These are phyloP conservation scores for Colletotrichum agaves DNA, from an alignment of 2,329 filamentous ascomycete species.

Conservation along the genomic window DNA sequence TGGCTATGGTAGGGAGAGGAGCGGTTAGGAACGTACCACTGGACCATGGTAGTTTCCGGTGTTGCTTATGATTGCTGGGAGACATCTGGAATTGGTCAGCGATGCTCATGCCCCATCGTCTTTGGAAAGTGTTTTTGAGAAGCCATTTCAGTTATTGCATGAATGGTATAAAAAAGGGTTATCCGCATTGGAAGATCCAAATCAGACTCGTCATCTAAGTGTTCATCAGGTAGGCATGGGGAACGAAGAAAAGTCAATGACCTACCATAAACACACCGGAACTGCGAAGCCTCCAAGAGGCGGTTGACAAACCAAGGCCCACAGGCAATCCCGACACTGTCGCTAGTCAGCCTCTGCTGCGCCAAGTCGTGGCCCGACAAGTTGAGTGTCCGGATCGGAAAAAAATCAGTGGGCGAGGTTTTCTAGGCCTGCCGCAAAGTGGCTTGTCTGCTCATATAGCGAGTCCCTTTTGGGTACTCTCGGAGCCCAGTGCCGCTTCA, in stretches of 20 bases:
- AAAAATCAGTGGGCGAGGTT: constrained; percentile 95
- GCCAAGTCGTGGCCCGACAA: constrained; percentile 8
- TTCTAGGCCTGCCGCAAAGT: constrained; percentile 99
- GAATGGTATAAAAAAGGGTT: constrained; percentile 66
- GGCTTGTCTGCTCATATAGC: constrained; percentile 83
- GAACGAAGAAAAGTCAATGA: constrained; percentile 33
- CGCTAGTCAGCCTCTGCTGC: constrained; percentile 15
- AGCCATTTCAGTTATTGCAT: constrained; percentile 61
- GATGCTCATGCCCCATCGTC: constrained; percentile 17
- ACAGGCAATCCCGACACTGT: neutral
- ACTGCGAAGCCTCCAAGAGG: neutral
- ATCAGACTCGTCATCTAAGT: constrained; percentile 74
- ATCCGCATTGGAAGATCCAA: constrained; percentile 70
- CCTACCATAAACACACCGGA: constrained; percentile 22
- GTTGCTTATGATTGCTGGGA: neutral
- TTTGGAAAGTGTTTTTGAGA: neutral
- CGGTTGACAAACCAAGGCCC: neutral
- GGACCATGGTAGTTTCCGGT: neutral
- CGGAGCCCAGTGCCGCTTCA: constrained; percentile 99
- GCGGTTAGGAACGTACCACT: constrained; percentile 19
- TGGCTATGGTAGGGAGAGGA: neutral
- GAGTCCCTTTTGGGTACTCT: constrained; percentile 59
- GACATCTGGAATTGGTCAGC: constrained; percentile 32
- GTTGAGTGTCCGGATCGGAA: constrained; percentile 20
- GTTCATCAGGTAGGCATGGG: constrained; percentile 55